Base-by-base conservation (phyloP, 2,329 filamentous ascomycete genomes). In the Colletotrichum musae region DNA sequence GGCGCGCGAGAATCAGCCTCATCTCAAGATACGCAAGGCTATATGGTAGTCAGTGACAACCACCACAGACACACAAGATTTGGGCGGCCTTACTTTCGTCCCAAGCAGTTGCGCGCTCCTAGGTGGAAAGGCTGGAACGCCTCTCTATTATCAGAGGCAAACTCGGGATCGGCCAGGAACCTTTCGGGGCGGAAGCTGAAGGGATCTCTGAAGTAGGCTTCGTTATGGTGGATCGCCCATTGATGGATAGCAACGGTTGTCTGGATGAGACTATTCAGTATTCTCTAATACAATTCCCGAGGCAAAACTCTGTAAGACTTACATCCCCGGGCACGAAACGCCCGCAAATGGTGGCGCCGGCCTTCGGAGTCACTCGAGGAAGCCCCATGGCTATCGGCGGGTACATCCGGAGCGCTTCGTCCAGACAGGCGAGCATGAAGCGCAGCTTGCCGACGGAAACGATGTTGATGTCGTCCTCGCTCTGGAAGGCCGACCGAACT, bases 1-100 rank as follows among this genome's bases (percentile, higher is more conserved):
- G 68, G 1, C 80, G 80, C 0, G 83, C 81, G 4, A 88, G 72
- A 50, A 87, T 83, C 1, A 86, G 74, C 5, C 85, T 78, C 80
- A 87, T 85, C 72, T 88, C 85, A 18, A 82, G 78, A 57, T 85
- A 85, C 4, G 85, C 84, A 48, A 88, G 75, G 68, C 83, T 86
- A 15, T 6, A 5, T 7, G 5, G 7, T 12, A 10, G 15, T 41
- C 2, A 60, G 13, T 18, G 41, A 15, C 18, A 28, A 28, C 3
- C 6, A 1, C 10, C 2, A 60, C 9, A 36, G 32, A 28, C 26
- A 9, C 47, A 24, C 1, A 2, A 26, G 2, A 24, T n/a, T 2
- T 41, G 41, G 41, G 4, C 12, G 16, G 15, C 0, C 57, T 59
- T 24, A 59, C 57, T 59, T 59, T 41, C 57, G 24, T 26, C 57